Percentiles rank a stretch among this genome's conserved stretches.
These are phyloP conservation scores for Tetrapisispora phaffii DNA, from an alignment of 805 yeast species.

Conservation along the genomic window DNA sequence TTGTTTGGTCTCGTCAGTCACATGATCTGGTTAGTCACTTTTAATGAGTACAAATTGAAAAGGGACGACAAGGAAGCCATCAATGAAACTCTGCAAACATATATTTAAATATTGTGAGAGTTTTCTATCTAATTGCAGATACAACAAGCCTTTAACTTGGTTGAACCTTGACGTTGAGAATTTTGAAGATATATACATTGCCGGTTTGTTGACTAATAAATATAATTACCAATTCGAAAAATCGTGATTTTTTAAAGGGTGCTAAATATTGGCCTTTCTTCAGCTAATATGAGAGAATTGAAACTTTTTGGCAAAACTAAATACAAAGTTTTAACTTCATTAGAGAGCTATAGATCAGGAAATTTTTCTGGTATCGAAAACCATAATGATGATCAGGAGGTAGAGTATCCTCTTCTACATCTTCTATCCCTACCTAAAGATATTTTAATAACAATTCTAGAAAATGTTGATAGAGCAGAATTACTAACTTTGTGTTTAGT, in stretches of 20 bases:
- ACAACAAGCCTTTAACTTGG: too few relatives aligned
- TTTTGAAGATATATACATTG: background rate
- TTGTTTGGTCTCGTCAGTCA: too few relatives aligned
- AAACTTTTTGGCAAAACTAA: conserved; percentile 18
- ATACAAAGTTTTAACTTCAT: conserved; percentile 31
- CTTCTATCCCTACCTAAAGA: conserved; percentile 20
- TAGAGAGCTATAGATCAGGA: background rate
- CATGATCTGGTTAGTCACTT: too few relatives aligned
- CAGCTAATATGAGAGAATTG: conserved; percentile 12
- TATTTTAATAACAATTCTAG: conserved; percentile 18
- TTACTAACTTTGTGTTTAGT: conserved; percentile 18
- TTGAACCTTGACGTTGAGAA: background rate
- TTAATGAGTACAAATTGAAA: too few relatives aligned
- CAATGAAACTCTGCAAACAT: too few relatives aligned
- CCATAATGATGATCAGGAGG: background rate
- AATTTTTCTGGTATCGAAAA: background rate
- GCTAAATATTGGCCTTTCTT: background rate
- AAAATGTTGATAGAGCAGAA: conserved; percentile 16
- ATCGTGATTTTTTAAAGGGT: background rate
- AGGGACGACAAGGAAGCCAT: too few relatives aligned
- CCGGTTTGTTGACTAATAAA: background rate
- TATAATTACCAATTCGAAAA: too few relatives aligned
- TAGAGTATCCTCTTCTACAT: background rate
- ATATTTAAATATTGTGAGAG: too few relatives aligned
- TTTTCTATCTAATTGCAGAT: too few relatives aligned